A percentile compares a stretch with the other conserved stretches of the same genome.
Evolutionary conservation across 1,284 basidiomycete species (phyloP).

Genomic region (Ustilago xerochloae): DNA sequence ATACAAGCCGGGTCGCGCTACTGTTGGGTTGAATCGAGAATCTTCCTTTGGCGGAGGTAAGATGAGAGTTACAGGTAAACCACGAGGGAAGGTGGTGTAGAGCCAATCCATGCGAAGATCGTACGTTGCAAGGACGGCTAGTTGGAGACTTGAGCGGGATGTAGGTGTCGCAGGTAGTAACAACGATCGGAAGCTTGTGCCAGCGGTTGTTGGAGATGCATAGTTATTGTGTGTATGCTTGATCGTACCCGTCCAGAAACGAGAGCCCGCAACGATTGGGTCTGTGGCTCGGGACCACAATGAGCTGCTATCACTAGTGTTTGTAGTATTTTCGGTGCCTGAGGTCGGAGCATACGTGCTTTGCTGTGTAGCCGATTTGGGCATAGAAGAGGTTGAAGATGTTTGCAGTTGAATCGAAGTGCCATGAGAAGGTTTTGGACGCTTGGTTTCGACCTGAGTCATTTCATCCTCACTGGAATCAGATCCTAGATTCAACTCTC

Average conservation of each 20-base stretch:
- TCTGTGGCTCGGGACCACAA: slow-evolving; percentile 14
- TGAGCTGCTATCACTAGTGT: neutral
- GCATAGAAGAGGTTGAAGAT: neutral
- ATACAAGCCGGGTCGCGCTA: slow-evolving; percentile 46
- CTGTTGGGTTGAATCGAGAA: slow-evolving; percentile 18
- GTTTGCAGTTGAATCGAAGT: neutral
- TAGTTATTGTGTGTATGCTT: slow-evolving; percentile 59
- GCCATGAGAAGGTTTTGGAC: neutral
- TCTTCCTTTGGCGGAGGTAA: slow-evolving; percentile 48
- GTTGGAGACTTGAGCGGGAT: slow-evolving; percentile 33
- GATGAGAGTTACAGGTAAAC: slow-evolving; percentile 54
- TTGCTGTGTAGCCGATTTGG: neutral
- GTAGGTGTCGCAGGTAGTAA: slow-evolving; percentile 50
- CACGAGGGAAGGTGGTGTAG: slow-evolving; percentile 46
- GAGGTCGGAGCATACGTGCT: neutral
- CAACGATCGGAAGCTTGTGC: slow-evolving; percentile 39
- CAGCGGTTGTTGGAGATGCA: slow-evolving; percentile 11
- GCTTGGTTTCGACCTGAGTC: slow-evolving; percentile 7
- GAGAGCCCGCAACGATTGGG: slow-evolving; percentile 30
- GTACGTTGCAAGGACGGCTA: slow-evolving; percentile 59
- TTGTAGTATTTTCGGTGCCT: neutral
- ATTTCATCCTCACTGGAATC: slow-evolving; percentile 25
- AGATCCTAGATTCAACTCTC: slow-evolving; percentile 31
- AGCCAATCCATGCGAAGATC: slow-evolving; percentile 63
- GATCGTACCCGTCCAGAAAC: slow-evolving; percentile 61